Base-by-base conservation (phyloP, 108 stramenopile species). In the Stephanodiscus triporus region DNA sequence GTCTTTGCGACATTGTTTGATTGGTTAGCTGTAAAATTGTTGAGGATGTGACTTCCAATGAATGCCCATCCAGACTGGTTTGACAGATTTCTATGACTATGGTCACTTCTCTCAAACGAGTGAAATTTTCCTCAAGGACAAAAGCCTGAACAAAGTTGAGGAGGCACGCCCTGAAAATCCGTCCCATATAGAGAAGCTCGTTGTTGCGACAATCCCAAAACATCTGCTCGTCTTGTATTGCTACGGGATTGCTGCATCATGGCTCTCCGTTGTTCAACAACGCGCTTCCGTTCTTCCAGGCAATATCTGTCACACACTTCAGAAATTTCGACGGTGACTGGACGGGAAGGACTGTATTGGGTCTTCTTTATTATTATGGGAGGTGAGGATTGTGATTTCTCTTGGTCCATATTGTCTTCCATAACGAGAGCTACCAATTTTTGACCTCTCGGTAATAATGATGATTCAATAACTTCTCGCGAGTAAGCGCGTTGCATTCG, bases 241-340 rank as follows among this genome's bases (percentile, higher is more conserved):
- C 63, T 76, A 14, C 85, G 72, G 4, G 85, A 79, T 62, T 86
- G 85, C 16, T 75, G 16, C 81, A 83, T 80, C 81, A 86, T 72
- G 32, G 81, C 82, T 27, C 85, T 70, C 16, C 85, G 74, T 38
- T 72, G 49, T 53, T 65, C 50, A 34, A 79, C 68, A 6, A 61
- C 69, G 8, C 48, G 38, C 32, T 47, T 70, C 24, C 81, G 50
- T 67, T 78, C 51, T 62, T 70, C 65, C 6, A 68, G 29, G 40
- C 85, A 85, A 10, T 24, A 14, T 16, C 59, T 61, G 56, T 85
- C 80, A 26, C 84, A 85, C 13, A 36, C 59, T 30, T 37, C 7
- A n/a, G 32, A 5, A 9, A 11, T 59, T 2, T 13, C 16, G 32
- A 5, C 32, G 5, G 63, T 16, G 2, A 58, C 49, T 23, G n/a